phyloP scores from a whole-genome alignment of 345 rosid species.

The Salix viminalis region DNA sequence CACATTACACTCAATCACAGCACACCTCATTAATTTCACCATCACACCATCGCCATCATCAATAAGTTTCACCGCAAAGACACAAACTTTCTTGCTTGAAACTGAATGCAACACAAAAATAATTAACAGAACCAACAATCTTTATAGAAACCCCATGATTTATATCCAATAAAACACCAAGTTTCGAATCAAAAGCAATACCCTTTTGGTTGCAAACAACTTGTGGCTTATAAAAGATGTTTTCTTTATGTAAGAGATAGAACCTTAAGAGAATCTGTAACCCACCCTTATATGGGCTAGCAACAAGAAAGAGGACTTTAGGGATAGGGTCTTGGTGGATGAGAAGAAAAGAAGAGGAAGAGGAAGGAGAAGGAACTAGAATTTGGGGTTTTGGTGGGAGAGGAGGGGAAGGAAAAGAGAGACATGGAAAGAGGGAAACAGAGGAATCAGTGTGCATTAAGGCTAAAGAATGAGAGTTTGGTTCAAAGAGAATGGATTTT shows the following conservation, averaged over 20 bases:
- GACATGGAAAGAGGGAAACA: slow-evolving; percentile 51
- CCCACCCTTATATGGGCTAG: slow-evolving; percentile 52
- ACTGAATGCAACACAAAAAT: slow-evolving; percentile 56
- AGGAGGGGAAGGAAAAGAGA: slow-evolving; percentile 42
- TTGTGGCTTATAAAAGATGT: slow-evolving; percentile 39
- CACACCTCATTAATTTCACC: slow-evolving; percentile 70
- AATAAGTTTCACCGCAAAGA: slow-evolving; percentile 50
- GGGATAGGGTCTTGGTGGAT: slow-evolving; percentile 13
- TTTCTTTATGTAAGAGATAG: slow-evolving; percentile 28
- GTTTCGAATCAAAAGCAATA: slow-evolving; percentile 42
- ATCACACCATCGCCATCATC: slow-evolving; percentile 29
- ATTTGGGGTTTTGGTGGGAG: slow-evolving; percentile 32
- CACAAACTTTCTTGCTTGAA: slow-evolving; percentile 51
- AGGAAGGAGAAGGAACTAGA: slow-evolving; percentile 29
- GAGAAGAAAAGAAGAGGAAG: slow-evolving; percentile 28
- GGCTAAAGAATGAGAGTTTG: slow-evolving; percentile 63
- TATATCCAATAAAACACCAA: slow-evolving; percentile 53
- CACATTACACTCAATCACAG: slow-evolving; percentile 53
- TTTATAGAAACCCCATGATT: slow-evolving; percentile 56
- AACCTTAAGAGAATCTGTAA: slow-evolving; percentile 57
- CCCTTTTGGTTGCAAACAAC: slow-evolving; percentile 64
- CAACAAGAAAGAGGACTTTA: slow-evolving; percentile 46
- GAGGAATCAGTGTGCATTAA: slow-evolving; percentile 60
- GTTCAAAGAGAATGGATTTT: slow-evolving; percentile 53
- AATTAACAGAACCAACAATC: slow-evolving; percentile 68